Percentiles rank a stretch among this genome's conserved stretches.
Conservation (phyloP, 176 grass and related monocot genomes). For the Carex littledalei region DNA sequence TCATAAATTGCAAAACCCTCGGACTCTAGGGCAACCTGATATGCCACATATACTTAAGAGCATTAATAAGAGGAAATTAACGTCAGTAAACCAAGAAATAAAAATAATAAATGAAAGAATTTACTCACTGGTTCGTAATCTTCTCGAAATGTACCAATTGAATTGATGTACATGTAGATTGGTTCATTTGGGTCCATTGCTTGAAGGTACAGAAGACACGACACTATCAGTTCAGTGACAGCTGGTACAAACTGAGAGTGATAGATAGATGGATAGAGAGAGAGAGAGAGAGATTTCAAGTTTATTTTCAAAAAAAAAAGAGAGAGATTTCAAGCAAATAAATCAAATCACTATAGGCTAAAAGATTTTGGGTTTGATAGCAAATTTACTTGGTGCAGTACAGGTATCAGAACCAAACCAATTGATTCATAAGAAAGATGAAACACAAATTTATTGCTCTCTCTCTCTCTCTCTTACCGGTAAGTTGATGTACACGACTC, state of each 20-base stretch:
- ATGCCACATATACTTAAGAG: constrained; percentile 6
- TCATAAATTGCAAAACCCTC: constrained; percentile 98
- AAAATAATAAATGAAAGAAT: constrained; percentile 15
- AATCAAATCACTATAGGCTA: background rate
- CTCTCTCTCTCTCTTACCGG: constrained; percentile 51
- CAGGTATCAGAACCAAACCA: background rate
- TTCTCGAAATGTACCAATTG: constrained; percentile 80
- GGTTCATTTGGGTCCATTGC: constrained; percentile 79
- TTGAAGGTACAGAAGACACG: constrained; percentile 86
- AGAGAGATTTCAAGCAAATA: constrained; percentile 9
- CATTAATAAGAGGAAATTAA: background rate
- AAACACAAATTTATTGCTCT: background rate
- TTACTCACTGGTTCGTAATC: constrained; percentile 81
- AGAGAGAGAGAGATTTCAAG: background rate
- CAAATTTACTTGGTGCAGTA: background rate
- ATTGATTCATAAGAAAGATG: background rate
- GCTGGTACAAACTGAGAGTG: constrained; percentile 60
- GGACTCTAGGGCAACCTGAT: constrained; percentile 82
- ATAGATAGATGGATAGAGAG: constrained; percentile 12
- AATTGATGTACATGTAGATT: constrained; percentile 89
- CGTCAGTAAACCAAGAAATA: constrained; percentile 1
- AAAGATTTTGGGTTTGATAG: background rate
- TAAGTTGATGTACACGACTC: constrained; percentile 78
- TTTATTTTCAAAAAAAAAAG: no score
- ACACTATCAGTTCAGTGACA: constrained; percentile 81